Percentiles rank a stretch among this genome's conserved stretches.
These are phyloP conservation scores for Hygrophoropsis aurantiaca DNA, from an alignment of 768 basidiomycete genomes.

Conservation along the genomic window DNA sequence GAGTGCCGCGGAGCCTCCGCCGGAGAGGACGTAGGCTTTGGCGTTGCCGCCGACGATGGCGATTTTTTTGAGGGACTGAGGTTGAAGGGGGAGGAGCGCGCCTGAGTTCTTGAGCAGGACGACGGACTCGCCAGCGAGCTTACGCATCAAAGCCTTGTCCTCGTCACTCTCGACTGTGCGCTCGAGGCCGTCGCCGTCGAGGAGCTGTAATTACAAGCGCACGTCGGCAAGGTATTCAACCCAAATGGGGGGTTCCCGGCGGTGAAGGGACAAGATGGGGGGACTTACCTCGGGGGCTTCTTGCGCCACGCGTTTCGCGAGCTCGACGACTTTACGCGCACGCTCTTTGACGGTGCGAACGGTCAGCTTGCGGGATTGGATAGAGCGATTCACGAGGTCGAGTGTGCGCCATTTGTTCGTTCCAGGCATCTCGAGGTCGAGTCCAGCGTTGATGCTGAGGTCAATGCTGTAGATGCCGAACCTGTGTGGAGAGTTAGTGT, in stretches of 20 bases:
- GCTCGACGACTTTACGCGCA: constrained; percentile 62
- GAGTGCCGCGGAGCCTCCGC: constrained; percentile 71
- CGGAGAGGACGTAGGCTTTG: constrained; percentile 64
- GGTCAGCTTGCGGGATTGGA: constrained; percentile 62
- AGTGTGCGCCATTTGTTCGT: constrained; percentile 72
- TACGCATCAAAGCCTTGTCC: constrained; percentile 62
- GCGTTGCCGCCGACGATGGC: constrained; percentile 74
- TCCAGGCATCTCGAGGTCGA: constrained; percentile 83
- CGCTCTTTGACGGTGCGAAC: constrained; percentile 65
- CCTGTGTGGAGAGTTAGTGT: constrained; percentile 35
- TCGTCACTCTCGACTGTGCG: constrained; percentile 59
- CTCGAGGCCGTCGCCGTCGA: constrained; percentile 72
- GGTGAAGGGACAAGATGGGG: background rate
- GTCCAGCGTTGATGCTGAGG: constrained; percentile 66
- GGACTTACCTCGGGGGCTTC: constrained; percentile 60
- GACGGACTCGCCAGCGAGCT: constrained; percentile 67
- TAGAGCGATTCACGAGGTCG: constrained; percentile 63
- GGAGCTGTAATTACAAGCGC: constrained; percentile 51
- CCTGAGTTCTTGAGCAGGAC: constrained; percentile 74
- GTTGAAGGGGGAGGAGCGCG: constrained; percentile 31
- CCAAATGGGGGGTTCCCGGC: background rate
- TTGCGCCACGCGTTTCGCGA: constrained; percentile 68
- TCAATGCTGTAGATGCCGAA: constrained; percentile 72
- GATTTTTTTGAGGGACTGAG: constrained; percentile 59
- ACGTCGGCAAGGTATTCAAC: background rate